A percentile compares a stretch with the other conserved stretches of the same genome.
These are phyloP conservation scores for Bathelium albidoporum DNA, from an alignment of 495 filamentous ascomycete genomes.

Conservation along the genomic window DNA sequence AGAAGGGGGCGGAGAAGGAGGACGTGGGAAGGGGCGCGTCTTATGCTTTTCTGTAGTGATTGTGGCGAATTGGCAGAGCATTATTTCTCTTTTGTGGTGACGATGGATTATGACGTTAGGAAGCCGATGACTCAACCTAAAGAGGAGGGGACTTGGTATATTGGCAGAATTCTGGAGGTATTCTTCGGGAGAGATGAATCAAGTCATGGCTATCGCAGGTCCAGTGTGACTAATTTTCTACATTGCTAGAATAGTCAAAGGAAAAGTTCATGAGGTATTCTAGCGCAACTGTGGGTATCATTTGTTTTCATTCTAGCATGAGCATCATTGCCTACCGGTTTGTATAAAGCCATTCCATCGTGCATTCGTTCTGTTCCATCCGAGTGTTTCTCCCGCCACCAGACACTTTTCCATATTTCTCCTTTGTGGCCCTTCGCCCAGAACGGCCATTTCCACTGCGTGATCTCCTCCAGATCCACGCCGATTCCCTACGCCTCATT, in stretches of 20 bases:
- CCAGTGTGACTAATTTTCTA: background rate
- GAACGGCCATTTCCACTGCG: conserved; percentile 53
- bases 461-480: conserved; percentile 54
- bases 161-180: background rate
- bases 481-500: conserved; percentile 54
- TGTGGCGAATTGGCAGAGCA: background rate
- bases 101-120: no score
- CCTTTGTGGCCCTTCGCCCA: background rate
- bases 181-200: background rate
- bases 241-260: background rate
- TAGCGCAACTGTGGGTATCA: no score
- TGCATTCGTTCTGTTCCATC: no score
- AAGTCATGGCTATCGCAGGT: background rate
- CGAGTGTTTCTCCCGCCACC: no score
- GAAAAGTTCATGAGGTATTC: no score
- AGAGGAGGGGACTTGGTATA: background rate
- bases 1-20: background rate
- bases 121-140: no score
- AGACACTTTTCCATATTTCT: no score
- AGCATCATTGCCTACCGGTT: no score
- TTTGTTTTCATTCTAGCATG: no score
- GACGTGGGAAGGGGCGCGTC: background rate
- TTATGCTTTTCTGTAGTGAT: background rate
- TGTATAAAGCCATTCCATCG: no score
- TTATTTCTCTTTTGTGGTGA: no score